Evolutionary conservation across 805 yeast genomes (phyloP).

Genomic region (Barnettozyma wickerhamii): DNA sequence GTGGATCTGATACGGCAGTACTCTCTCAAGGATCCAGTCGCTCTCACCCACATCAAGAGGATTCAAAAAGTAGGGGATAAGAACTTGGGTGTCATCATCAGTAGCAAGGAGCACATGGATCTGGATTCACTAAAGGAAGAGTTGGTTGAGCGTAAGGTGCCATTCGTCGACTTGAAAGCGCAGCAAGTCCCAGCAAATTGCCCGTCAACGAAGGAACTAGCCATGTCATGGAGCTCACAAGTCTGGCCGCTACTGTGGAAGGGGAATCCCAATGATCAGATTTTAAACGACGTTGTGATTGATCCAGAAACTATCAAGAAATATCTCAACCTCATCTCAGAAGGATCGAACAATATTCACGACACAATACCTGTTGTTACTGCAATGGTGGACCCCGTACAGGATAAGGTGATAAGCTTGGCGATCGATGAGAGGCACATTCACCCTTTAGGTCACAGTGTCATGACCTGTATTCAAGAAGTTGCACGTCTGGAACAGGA

Average conservation of each 20-base stretch:
- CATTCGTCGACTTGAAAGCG: slow-evolving; percentile 19
- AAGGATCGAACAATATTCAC: slow-evolving; percentile 25
- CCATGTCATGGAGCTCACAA: slow-evolving; percentile 56
- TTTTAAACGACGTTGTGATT: slow-evolving; percentile 49
- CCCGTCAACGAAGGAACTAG: slow-evolving; percentile 70
- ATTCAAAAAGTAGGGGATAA: slow-evolving; percentile 34
- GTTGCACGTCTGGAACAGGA: slow-evolving; percentile 55
- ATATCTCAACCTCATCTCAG: slow-evolving; percentile 28
- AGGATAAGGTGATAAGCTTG: slow-evolving; percentile 32
- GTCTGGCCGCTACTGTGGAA: slow-evolving; percentile 94
- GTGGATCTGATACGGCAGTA: slow-evolving; percentile 23
- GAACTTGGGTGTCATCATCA: slow-evolving; percentile 39
- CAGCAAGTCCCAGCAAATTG: slow-evolving; percentile 50
- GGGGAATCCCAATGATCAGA: slow-evolving; percentile 80
- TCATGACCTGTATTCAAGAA: slow-evolving; percentile 63
- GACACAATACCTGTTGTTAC: slow-evolving; percentile 47
- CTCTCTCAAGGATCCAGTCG: slow-evolving; percentile 23
- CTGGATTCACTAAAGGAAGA: slow-evolving; percentile 22
- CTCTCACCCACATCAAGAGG: slow-evolving; percentile 48
- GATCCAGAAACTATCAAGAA: slow-evolving; percentile 41
- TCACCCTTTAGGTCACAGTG: slow-evolving; percentile 66
- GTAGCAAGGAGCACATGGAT: slow-evolving; percentile 32
- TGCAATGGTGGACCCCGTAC: slow-evolving; percentile 56
- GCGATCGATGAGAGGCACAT: slow-evolving; percentile 36
- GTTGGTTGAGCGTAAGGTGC: slow-evolving; percentile 15